Conservation (phyloP, 352 stramenopile species). For the Phytophthora rubi region DNA sequence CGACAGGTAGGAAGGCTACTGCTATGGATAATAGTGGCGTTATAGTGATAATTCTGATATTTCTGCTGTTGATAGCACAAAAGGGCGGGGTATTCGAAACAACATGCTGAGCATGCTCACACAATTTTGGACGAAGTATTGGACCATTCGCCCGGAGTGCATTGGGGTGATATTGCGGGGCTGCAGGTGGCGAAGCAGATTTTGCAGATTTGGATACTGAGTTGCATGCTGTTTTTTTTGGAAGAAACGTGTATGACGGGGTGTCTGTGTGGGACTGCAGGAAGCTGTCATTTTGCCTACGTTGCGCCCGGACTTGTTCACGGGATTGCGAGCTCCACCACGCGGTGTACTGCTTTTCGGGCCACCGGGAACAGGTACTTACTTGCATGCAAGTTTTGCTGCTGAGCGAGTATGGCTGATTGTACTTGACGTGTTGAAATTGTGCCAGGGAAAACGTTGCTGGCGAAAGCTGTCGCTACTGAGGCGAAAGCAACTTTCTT, state of each 20-base stretch:
- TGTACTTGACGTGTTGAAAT: background rate
- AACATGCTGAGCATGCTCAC: constrained; percentile 69
- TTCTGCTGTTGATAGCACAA: constrained; percentile 13
- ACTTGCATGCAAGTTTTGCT: background rate
- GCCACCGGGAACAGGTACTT: constrained; percentile 74
- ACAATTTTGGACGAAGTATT: constrained; percentile 87
- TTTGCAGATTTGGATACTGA: constrained; percentile 59
- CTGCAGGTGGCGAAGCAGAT: constrained; percentile 89
- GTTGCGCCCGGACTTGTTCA: constrained; percentile 86
- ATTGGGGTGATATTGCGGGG: constrained; percentile 86
- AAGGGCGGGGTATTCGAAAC: constrained; percentile 53
- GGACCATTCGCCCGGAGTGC: constrained; percentile 77
- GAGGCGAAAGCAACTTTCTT: constrained; percentile 88
- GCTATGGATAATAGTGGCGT: background rate
- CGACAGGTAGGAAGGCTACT: constrained; percentile 17
- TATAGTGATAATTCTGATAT: background rate
- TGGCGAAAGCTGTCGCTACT: constrained; percentile 84
- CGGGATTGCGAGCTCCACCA: constrained; percentile 67
- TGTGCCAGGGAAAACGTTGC: constrained; percentile 73
- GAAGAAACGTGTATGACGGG: background rate
- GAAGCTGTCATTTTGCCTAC: constrained; percentile 89
- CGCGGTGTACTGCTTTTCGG: constrained; percentile 84
- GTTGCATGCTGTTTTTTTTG: background rate
- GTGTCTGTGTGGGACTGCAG: constrained; percentile 26
- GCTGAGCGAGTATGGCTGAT: background rate